Percentiles rank a stretch among this genome's conserved stretches.
phyloP scores from a whole-genome alignment of 2,329 filamentous ascomycete species.

The Aspergillus proliferans region DNA sequence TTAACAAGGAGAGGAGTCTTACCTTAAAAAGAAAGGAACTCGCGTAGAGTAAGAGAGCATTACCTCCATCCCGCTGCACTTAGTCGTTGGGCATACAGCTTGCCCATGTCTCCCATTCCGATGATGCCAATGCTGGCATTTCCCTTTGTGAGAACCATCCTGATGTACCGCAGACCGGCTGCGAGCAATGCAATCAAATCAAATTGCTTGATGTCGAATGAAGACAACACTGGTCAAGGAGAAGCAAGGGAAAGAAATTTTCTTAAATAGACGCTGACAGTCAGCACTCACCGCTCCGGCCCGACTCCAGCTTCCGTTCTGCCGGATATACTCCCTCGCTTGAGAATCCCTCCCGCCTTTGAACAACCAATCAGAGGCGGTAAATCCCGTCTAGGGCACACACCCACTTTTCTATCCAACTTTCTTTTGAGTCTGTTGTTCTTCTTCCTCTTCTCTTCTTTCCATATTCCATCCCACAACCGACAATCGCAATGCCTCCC shows the following conservation, averaged over 20 bases:
- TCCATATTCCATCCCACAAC: slow-evolving; percentile 39
- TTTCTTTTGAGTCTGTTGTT: slow-evolving; percentile 9
- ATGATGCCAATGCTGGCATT: slow-evolving; percentile 84
- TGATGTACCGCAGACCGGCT: neutral
- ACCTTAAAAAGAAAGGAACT: slow-evolving; percentile 7
- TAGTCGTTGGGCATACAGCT: slow-evolving; percentile 89
- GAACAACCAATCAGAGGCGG: slow-evolving; percentile 23
- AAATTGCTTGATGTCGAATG: neutral
- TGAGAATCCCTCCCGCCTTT: neutral
- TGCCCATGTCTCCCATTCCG: slow-evolving; percentile 99
- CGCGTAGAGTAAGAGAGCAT: neutral
- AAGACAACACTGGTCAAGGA: neutral
- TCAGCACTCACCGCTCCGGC: neutral
- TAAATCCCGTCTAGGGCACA: slow-evolving; percentile 30
- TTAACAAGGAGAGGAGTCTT: slow-evolving; percentile 17
- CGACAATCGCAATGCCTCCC: slow-evolving; percentile 73
- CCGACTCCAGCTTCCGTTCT: slow-evolving; percentile 22
- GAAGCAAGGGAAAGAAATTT: neutral
- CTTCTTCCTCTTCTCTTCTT: slow-evolving; percentile 22
- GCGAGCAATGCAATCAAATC: neutral
- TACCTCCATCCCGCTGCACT: slow-evolving; percentile 90
- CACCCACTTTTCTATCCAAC: slow-evolving; percentile 24
- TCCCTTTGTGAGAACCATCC: slow-evolving; percentile 47
- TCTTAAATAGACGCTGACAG: neutral
- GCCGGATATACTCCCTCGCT: neutral